Conservation (phyloP, 352 stramenopile species). For the Pythium dissotocum region DNA sequence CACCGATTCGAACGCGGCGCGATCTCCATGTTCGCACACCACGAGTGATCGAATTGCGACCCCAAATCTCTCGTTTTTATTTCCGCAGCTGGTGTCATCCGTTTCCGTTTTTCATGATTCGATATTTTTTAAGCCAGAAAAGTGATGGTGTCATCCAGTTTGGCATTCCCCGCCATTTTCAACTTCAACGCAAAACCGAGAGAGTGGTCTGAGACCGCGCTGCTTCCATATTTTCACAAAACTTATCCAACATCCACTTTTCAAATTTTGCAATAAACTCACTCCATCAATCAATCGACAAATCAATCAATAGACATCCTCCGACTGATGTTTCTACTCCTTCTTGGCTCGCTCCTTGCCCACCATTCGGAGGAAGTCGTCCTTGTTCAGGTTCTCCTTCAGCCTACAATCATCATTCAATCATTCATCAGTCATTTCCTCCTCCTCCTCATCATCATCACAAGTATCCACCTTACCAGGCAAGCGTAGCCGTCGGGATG, state of each 20-base stretch:
- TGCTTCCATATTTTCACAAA: not conserved
- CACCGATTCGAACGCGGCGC: too few relatives aligned
- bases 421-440: constrained; percentile 1
- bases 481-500: constrained; percentile 92
- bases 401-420: constrained; percentile 31
- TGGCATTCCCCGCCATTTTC: not conserved
- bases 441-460: not conserved
- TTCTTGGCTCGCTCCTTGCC: constrained; percentile 1
- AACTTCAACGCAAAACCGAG: not conserved
- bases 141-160: not conserved
- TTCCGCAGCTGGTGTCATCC: not conserved
- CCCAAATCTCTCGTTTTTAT: not conserved
- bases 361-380: constrained; percentile 38
- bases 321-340: not conserved
- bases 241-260: not conserved
- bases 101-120: not conserved
- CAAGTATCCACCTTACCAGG: constrained; percentile 56
- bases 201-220: too few relatives aligned
- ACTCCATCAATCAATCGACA: too few relatives aligned
- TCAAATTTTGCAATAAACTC: not conserved
- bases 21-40: too few relatives aligned
- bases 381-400: constrained; percentile 56
- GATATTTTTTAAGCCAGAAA: not conserved
- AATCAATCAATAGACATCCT: not conserved
- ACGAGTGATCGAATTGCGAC: too few relatives aligned